phyloP scores from a whole-genome alignment of 169 alveolate genomes.

The Plasmodium knowlesi region DNA sequence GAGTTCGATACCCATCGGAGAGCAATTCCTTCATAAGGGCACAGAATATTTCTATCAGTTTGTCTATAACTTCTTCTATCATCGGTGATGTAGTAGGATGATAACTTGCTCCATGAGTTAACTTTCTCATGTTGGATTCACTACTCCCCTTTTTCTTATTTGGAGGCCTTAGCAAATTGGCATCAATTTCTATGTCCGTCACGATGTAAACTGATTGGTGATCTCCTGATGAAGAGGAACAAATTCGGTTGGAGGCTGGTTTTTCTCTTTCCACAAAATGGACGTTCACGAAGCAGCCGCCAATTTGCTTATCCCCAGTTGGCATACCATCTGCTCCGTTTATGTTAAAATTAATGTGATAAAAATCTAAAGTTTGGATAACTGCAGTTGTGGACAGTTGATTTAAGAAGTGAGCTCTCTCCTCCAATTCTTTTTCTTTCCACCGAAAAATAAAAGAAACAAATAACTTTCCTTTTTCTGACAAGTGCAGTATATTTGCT shows the following conservation, averaged over 20 bases:
- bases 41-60: conserved; percentile 1
- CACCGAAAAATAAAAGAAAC: conserved; percentile 52
- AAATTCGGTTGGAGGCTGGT: neutral
- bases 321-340: conserved; percentile 44
- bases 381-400: conserved; percentile 35
- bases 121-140: neutral
- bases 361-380: conserved; percentile 44
- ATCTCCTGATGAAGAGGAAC: neutral
- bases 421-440: conserved; percentile 3
- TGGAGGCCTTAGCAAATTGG: neutral
- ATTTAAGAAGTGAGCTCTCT: neutral
- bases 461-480: conserved; percentile 47
- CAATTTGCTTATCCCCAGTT: conserved; percentile 27
- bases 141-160: neutral
- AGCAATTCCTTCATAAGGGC: conserved; percentile 1
- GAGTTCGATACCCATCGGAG: neutral
- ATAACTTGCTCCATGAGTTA: neutral
- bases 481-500: conserved; percentile 7
- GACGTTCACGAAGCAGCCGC: conserved; percentile 39
- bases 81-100: neutral
- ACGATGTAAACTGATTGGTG: neutral
- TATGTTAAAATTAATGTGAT: conserved; percentile 22
- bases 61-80: neutral
- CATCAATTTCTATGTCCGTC: neutral
- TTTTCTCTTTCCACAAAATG: neutral